Evolutionary conservation across 768 basidiomycete species (phyloP).

Genomic region (Leccinellum rugosiceps): DNA sequence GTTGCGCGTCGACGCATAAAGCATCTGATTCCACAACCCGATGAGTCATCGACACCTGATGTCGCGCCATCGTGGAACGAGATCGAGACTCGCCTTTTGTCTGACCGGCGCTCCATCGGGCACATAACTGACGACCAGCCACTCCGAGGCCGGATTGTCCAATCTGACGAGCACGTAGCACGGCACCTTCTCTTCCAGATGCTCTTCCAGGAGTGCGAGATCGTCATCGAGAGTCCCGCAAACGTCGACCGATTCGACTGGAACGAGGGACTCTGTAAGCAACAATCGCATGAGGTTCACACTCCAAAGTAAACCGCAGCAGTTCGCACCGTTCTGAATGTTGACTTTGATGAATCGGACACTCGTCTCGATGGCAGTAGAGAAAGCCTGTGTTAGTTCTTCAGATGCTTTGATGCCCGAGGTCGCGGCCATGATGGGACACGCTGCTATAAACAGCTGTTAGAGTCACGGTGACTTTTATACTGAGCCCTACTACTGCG

Average conservation of each 20-base stretch:
- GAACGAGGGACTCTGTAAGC: slow-evolving; percentile 62
- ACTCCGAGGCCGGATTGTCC: slow-evolving; percentile 58
- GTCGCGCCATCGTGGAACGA: not conserved
- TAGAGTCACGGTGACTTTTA: too few relatives aligned
- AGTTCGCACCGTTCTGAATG: slow-evolving; percentile 65
- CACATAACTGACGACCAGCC: slow-evolving; percentile 77
- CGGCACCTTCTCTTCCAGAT: slow-evolving; percentile 59
- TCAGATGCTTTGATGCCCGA: slow-evolving; percentile 68
- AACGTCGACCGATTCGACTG: slow-evolving; percentile 48
- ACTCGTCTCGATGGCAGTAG: slow-evolving; percentile 50
- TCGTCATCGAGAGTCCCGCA: slow-evolving; percentile 59
- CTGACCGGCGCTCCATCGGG: slow-evolving; percentile 79
- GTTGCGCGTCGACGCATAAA: slow-evolving; percentile 78
- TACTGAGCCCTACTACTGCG: too few relatives aligned
- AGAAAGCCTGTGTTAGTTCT: slow-evolving; percentile 55
- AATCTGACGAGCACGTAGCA: slow-evolving; percentile 74
- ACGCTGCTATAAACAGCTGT: too few relatives aligned
- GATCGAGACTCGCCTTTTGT: slow-evolving; percentile 56
- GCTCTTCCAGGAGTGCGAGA: slow-evolving; percentile 50
- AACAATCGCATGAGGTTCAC: slow-evolving; percentile 23
- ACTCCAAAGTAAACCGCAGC: slow-evolving; percentile 4
- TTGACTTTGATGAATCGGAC: slow-evolving; percentile 75
- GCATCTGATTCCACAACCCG: slow-evolving; percentile 54
- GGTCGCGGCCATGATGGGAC: slow-evolving; percentile 57
- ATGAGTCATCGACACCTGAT: not conserved